Conservation (phyloP, 169 alveolate genomes). For the Eimeria praecox region DNA sequence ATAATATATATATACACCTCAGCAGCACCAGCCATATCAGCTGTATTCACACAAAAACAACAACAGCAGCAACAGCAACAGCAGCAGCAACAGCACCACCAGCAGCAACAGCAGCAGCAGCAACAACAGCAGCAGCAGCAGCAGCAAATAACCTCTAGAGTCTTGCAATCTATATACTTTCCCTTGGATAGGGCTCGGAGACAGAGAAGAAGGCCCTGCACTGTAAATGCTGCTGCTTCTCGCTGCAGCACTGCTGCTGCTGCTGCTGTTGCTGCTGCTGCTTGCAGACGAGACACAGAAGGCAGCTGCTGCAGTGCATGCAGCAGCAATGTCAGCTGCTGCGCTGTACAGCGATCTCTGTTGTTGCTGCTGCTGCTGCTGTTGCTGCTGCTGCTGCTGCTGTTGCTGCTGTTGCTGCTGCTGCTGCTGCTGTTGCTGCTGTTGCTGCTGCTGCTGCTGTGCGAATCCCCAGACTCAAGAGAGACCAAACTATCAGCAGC, state of each 20-base stretch:
- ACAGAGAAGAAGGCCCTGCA: not conserved
- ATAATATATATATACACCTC: too few species aligned
- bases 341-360: not conserved
- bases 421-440: not conserved
- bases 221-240: not conserved
- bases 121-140: slow-evolving; percentile 12
- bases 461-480: not conserved
- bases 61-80: not conserved
- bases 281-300: not conserved
- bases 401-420: too few species aligned
- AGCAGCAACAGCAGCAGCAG: not conserved
- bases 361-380: too few species aligned
- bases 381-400: too few species aligned
- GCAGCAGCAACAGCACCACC: not conserved
- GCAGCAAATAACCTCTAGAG: not conserved
- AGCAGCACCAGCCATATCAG: not conserved
- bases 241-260: not conserved
- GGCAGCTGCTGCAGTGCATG: not conserved
- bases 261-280: not conserved
- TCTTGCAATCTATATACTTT: not conserved
- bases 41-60: too few species aligned
- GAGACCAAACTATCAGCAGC: not conserved
- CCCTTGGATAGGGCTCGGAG: not conserved
- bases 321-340: not conserved
- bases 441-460: not conserved